Evolutionary conservation across 768 basidiomycete species (phyloP).

Genomic region (Leucocoprinus sp.): DNA sequence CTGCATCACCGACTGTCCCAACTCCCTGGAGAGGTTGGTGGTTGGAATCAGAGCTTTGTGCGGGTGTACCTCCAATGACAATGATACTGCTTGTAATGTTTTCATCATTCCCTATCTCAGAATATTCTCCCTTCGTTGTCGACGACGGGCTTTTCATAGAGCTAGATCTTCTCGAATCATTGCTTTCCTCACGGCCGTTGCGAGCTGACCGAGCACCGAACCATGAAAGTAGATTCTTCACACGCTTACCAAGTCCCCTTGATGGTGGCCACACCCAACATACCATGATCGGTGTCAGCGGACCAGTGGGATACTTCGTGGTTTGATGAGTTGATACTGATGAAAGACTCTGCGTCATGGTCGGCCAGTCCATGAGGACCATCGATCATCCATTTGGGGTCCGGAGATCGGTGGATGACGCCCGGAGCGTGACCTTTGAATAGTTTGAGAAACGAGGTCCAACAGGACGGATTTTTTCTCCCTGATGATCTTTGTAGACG

Average conservation of each 20-base stretch:
- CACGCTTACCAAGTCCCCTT: background rate
- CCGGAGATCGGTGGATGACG: slow-evolving; percentile 8
- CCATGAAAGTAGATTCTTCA: slow-evolving; percentile 8
- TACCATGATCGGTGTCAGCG: background rate
- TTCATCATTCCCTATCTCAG: slow-evolving; percentile 11
- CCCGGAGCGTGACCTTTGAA: slow-evolving; percentile 6
- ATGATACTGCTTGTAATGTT: slow-evolving; percentile 10
- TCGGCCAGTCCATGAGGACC: background rate
- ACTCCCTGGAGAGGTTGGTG: no score
- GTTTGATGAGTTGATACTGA: slow-evolving; percentile 1
- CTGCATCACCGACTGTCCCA: no score
- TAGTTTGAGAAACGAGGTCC: background rate
- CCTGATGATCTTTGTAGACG: background rate
- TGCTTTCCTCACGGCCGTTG: background rate
- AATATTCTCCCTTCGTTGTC: background rate
- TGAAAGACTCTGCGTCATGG: background rate
- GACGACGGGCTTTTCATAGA: no score
- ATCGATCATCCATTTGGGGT: slow-evolving; percentile 16
- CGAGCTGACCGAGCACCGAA: background rate
- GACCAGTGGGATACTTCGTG: slow-evolving; percentile 8
- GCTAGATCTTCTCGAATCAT: no score
- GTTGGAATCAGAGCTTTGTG: no score
- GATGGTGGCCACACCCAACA: background rate
- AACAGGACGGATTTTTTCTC: background rate
- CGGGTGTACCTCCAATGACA: slow-evolving; percentile 13